Percentiles rank a stretch among this genome's conserved stretches.
Conservation (phyloP, 2,329 filamentous ascomycete species). For the Talaromyces sp. region DNA sequence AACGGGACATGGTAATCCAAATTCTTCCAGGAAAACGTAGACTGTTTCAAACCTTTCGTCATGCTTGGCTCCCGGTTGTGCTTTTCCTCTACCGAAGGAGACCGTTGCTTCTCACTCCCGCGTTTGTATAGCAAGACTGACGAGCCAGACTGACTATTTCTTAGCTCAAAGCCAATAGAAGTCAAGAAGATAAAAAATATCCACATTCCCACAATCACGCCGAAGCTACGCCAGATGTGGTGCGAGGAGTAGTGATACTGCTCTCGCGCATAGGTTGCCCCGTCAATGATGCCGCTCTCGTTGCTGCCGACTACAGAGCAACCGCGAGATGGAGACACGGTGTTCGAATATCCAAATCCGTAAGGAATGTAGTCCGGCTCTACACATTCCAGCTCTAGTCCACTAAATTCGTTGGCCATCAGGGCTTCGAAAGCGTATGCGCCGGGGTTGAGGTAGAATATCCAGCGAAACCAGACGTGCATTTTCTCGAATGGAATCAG, state of each 20-base stretch:
- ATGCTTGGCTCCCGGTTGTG: slow-evolving; percentile 15
- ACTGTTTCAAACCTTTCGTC: slow-evolving; percentile 60
- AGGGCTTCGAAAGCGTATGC: slow-evolving; percentile 64
- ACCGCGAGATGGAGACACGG: slow-evolving; percentile 20
- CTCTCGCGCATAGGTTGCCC: slow-evolving; percentile 48
- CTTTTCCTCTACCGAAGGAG: neutral
- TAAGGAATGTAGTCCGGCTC: slow-evolving; percentile 44
- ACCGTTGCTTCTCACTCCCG: slow-evolving; percentile 18
- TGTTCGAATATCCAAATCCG: slow-evolving; percentile 34
- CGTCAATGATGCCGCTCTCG: slow-evolving; percentile 35
- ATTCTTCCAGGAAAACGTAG: slow-evolving; percentile 74
- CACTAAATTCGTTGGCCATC: slow-evolving; percentile 63
- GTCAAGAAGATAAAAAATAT: slow-evolving; percentile 69
- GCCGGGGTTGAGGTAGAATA: slow-evolving; percentile 59
- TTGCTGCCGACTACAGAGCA: slow-evolving; percentile 27
- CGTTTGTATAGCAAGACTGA: slow-evolving; percentile 30
- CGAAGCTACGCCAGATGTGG: slow-evolving; percentile 67
- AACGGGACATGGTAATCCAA: slow-evolving; percentile 63
- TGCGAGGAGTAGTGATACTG: slow-evolving; percentile 50
- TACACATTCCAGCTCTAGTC: slow-evolving; percentile 48
- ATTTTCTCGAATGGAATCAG: slow-evolving; percentile 55
- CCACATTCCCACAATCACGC: slow-evolving; percentile 70
- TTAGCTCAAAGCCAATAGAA: slow-evolving; percentile 66
- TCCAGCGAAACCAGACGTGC: slow-evolving; percentile 58
- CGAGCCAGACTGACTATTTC: slow-evolving; percentile 24